These are phyloP conservation scores for Orbilia oligospora DNA, from an alignment of 2,329 filamentous ascomycete genomes.

Conservation along the genomic window DNA sequence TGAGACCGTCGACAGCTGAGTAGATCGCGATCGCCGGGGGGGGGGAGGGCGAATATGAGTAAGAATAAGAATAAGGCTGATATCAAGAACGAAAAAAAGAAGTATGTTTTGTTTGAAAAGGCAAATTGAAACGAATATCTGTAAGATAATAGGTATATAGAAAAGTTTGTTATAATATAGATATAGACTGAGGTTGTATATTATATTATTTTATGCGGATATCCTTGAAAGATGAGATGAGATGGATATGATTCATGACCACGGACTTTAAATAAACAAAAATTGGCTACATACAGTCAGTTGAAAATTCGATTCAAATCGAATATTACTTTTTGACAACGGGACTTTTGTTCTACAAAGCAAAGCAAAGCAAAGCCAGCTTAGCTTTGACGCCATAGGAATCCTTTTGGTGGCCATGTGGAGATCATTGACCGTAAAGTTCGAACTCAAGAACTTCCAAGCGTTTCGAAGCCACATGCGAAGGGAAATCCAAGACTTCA, in stretches of 20 bases:
- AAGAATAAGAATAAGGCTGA: background rate
- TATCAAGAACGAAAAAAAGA: background rate
- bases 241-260: background rate
- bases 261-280: background rate
- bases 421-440: background rate
- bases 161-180: too few relatives aligned
- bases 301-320: too few relatives aligned
- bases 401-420: conserved; percentile 4
- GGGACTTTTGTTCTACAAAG: too few relatives aligned
- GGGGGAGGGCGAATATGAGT: background rate
- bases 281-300: too few relatives aligned
- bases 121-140: background rate
- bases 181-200: too few relatives aligned
- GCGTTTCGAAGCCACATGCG: conserved; percentile 15
- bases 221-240: conserved; percentile 10
- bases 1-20: background rate
- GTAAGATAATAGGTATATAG: background rate
- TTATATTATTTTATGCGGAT: too few relatives aligned
- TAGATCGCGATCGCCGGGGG: too few relatives aligned
- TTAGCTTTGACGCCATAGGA: background rate
- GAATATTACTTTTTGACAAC: too few relatives aligned
- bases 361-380: background rate
- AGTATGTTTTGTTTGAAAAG: background rate
- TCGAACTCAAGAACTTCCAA: conserved; percentile 15
- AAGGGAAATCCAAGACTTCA: conserved; percentile 18